These are phyloP conservation scores for Piper longum DNA, from an alignment of 164 flowering plant species.

Conservation along the genomic window DNA sequence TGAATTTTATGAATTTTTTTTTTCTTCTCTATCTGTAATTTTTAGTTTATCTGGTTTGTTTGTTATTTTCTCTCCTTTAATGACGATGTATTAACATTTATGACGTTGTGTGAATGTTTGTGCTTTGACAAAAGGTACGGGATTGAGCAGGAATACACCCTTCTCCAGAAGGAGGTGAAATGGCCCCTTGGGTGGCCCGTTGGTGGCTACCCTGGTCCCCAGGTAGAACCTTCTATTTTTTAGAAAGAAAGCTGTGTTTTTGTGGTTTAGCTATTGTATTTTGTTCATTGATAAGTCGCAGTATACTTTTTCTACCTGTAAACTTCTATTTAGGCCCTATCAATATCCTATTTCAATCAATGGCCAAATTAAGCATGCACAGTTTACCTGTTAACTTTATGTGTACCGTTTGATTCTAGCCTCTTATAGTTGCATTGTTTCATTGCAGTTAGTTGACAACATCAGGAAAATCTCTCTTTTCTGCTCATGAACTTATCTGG, in stretches of 20 bases:
- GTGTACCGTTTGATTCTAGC: too few relatives aligned
- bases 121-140: constrained; percentile 25
- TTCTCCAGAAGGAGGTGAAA: constrained; percentile 31
- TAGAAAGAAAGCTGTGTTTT: neutral
- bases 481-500: too few relatives aligned
- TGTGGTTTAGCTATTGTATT: too few relatives aligned
- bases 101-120: neutral
- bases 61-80: neutral
- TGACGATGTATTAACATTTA: neutral
- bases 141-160: constrained; percentile 45
- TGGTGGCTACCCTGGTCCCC: constrained; percentile 51
- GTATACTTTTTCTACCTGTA: too few relatives aligned
- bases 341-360: too few relatives aligned
- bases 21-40: neutral
- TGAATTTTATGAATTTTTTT: neutral
- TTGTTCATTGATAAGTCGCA: too few relatives aligned
- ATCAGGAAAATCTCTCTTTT: too few relatives aligned
- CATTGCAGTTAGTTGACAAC: too few relatives aligned
- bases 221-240: constrained; percentile 13
- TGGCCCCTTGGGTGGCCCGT: constrained; percentile 58
- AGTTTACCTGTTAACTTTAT: too few relatives aligned
- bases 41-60: neutral
- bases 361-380: too few relatives aligned
- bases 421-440: too few relatives aligned
- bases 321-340: too few relatives aligned